A percentile compares a stretch with the other conserved stretches of the same genome.
Conservation (phyloP, 352 stramenopile species). For the Globisporangium camurandrum region DNA sequence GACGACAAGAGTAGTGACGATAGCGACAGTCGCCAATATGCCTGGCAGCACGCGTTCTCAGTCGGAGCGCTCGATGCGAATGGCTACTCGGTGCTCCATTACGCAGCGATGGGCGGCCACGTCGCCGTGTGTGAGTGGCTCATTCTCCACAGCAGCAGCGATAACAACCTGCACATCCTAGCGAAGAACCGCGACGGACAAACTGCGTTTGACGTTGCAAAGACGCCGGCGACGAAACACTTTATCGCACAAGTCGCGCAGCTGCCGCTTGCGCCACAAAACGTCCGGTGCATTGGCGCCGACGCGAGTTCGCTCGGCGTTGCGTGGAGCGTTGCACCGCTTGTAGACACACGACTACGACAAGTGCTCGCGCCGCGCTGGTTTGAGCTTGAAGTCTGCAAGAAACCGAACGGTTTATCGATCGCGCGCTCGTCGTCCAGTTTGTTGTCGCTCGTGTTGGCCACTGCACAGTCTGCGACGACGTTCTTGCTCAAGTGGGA, state of each 20-base stretch:
- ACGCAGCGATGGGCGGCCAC: conserved; percentile 51
- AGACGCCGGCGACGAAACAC: conserved; percentile 21
- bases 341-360: conserved; percentile 18
- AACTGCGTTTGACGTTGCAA: conserved; percentile 34
- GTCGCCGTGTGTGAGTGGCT: conserved; percentile 55
- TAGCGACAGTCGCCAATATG: too few relatives aligned
- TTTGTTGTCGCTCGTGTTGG: conserved; percentile 45
- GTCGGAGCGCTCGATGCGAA: conserved; percentile 38
- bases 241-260: conserved; percentile 37
- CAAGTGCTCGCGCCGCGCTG: conserved; percentile 35
- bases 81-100: conserved; percentile 58
- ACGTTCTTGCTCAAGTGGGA: conserved; percentile 43
- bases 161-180: conserved; percentile 23
- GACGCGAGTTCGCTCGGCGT: conserved; percentile 46
- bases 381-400: conserved; percentile 56
- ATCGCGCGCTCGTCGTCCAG: conserved; percentile 32
- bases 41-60: conserved; percentile 17
- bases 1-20: too few relatives aligned
- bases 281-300: conserved; percentile 37
- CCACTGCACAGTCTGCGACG: conserved; percentile 9
- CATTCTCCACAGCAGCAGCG: conserved; percentile 18
- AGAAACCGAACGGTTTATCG: conserved; percentile 38
- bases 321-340: conserved; percentile 40
- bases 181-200: conserved; percentile 35
- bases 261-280: conserved; percentile 22